These are phyloP conservation scores for Starmerella ratchasimensis DNA, from an alignment of 805 yeast species.

Conservation along the genomic window DNA sequence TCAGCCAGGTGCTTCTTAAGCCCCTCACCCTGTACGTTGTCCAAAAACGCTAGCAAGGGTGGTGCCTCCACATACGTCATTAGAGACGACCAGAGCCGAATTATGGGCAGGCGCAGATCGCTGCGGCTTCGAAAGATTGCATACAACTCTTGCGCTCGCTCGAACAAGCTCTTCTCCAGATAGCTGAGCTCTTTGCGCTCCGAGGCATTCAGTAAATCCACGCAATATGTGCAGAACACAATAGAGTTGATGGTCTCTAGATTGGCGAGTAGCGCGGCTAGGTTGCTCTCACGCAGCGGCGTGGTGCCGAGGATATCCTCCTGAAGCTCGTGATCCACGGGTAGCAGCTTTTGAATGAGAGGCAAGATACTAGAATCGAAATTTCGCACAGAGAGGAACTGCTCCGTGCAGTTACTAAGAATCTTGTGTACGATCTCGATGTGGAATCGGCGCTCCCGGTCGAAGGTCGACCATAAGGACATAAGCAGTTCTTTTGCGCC, in stretches of 20 bases:
- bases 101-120: constrained; percentile 36
- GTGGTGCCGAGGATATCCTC: constrained; percentile 18
- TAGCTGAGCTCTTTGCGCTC: constrained; percentile 34
- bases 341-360: constrained; percentile 26
- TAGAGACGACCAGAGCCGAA: constrained; percentile 29
- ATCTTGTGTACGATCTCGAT: constrained; percentile 2
- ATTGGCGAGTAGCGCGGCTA: constrained; percentile 37
- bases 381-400: constrained; percentile 1
- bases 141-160: constrained; percentile 42
- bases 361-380: constrained; percentile 6
- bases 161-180: constrained; percentile 49
- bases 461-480: constrained; percentile 11
- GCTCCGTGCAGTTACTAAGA: constrained; percentile 4
- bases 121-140: constrained; percentile 40
- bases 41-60: constrained; percentile 69
- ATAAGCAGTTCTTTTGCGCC: constrained; percentile 6
- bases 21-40: constrained; percentile 45
- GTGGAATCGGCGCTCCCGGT: constrained; percentile 4
- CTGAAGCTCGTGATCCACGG: constrained; percentile 26
- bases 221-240: constrained; percentile 35
- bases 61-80: constrained; percentile 39
- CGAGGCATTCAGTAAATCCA: constrained; percentile 30
- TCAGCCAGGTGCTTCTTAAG: constrained; percentile 46
- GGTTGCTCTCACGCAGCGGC: constrained; percentile 20
- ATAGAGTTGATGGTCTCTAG: constrained; percentile 38